A percentile compares a stretch with the other conserved stretches of the same genome.
Conservation (phyloP, 2,329 filamentous ascomycete species). For the Alternaria angustiovoidea region DNA sequence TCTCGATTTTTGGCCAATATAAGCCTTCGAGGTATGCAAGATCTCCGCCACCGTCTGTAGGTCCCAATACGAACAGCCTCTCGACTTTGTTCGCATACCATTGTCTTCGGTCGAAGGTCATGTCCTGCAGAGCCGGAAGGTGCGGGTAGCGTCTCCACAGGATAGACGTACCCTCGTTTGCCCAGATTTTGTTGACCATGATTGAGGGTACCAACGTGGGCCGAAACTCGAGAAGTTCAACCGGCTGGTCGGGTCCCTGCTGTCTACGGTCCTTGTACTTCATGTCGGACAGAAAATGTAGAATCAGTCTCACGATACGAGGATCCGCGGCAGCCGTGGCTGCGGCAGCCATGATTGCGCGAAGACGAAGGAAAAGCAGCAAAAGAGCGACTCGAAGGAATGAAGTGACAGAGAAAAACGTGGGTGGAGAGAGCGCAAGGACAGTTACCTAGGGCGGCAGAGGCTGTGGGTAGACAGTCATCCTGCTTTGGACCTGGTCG, state of each 20-base stretch:
- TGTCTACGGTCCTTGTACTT: conserved; percentile 44
- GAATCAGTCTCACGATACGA: conserved; percentile 36
- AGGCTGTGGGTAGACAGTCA: conserved; percentile 16
- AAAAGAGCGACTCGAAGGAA: conserved; percentile 6
- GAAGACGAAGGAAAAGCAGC: conserved; percentile 13
- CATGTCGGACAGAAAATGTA: conserved; percentile 42
- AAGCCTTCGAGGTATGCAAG: conserved; percentile 37
- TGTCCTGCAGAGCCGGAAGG: conserved; percentile 34
- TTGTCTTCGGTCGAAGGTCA: conserved; percentile 34
- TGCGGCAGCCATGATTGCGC: conserved; percentile 34
- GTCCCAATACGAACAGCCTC: conserved; percentile 32
- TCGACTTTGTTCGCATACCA: conserved; percentile 46
- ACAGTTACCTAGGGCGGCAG: conserved; percentile 8
- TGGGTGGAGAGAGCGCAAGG: conserved; percentile 3
- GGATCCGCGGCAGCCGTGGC: conserved; percentile 30
- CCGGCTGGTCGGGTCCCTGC: conserved; percentile 40
- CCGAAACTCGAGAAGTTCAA: conserved; percentile 46
- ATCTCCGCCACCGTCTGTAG: conserved; percentile 20
- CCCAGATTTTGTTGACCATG: conserved; percentile 45
- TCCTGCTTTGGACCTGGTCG: conserved; percentile 22
- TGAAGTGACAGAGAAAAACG: conserved; percentile 2
- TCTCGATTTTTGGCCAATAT: conserved; percentile 40
- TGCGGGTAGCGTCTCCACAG: conserved; percentile 45
- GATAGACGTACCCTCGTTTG: conserved; percentile 42
- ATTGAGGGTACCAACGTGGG: conserved; percentile 44